Percentiles rank a stretch among this genome's conserved stretches.
Evolutionary conservation across 2,329 filamentous ascomycete genomes (phyloP).

Genomic region (Alternaria conjuncta): DNA sequence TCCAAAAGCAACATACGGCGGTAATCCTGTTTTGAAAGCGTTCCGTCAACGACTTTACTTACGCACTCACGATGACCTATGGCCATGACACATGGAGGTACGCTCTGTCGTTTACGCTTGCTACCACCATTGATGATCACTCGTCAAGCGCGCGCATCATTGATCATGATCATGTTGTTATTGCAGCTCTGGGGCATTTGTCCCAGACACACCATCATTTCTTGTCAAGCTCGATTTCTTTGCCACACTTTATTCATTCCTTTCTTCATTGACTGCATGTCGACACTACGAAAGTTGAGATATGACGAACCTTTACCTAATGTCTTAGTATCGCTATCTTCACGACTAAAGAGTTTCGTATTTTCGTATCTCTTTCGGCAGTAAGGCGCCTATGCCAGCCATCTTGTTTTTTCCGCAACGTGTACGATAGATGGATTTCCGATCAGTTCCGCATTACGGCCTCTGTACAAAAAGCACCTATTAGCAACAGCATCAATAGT

Average conservation of each 20-base stretch:
- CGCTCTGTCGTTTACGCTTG: constrained; percentile 41
- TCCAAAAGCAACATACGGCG: constrained; percentile 47
- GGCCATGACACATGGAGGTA: constrained; percentile 46
- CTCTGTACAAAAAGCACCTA: constrained; percentile 49
- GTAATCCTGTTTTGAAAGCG: constrained; percentile 49
- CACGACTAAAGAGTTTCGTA: constrained; percentile 36
- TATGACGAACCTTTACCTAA: constrained; percentile 44
- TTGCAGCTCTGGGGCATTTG: constrained; percentile 10
- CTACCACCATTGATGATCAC: constrained; percentile 36
- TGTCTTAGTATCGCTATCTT: constrained; percentile 46
- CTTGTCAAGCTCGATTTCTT: constrained; percentile 19
- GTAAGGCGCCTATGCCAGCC: constrained; percentile 11
- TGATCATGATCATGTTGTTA: constrained; percentile 21
- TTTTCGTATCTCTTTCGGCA: constrained; percentile 13
- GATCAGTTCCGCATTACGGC: constrained; percentile 37
- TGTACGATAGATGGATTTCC: constrained; percentile 46
- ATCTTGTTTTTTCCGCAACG: constrained; percentile 20
- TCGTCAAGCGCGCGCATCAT: constrained; percentile 33
- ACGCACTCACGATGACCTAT: constrained; percentile 50
- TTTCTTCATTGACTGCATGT: constrained; percentile 33
- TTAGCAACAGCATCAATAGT: constrained; percentile 43
- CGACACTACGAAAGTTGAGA: constrained; percentile 37
- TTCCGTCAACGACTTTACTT: constrained; percentile 45
- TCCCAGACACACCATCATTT: constrained; percentile 23
- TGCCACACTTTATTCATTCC: constrained; percentile 23